A percentile compares a stretch with the other conserved stretches of the same genome.
Conservation (phyloP, 805 yeast species). For the Pichia deserticola region DNA sequence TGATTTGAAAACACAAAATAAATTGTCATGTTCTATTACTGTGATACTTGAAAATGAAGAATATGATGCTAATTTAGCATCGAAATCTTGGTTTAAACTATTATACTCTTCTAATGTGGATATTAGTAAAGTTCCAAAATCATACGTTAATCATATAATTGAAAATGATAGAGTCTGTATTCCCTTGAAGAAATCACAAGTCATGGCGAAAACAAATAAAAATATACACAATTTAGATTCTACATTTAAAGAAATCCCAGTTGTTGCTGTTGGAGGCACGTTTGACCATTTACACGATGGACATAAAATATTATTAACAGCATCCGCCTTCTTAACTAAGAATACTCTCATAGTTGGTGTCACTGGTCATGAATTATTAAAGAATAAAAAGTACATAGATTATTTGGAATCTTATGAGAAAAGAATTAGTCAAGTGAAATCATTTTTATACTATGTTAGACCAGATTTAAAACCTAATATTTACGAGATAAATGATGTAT, state of each 20-base stretch:
- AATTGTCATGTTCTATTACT: not conserved
- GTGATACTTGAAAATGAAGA: conserved; percentile 1
- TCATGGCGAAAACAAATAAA: not conserved
- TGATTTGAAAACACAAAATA: not conserved
- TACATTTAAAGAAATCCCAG: not conserved
- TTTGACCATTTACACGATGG: conserved; percentile 97
- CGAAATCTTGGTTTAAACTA: conserved; percentile 1
- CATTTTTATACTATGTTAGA: conserved; percentile 42
- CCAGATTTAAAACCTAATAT: conserved; percentile 44
- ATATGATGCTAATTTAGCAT: not conserved
- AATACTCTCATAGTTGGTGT: conserved; percentile 66
- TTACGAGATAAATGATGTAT: conserved; percentile 68
- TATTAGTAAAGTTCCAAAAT: not conserved
- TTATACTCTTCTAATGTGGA: not conserved
- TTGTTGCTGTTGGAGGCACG: conserved; percentile 83
- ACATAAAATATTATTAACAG: conserved; percentile 75
- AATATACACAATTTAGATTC: not conserved
- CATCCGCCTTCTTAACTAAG: conserved; percentile 56
- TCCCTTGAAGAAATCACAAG: too few relatives aligned
- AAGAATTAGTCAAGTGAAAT: conserved; percentile 40
- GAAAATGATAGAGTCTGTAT: not conserved
- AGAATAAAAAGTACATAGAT: conserved; percentile 67
- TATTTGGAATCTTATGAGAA: conserved; percentile 49
- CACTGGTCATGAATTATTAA: conserved; percentile 66
- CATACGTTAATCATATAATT: not conserved